Percentiles rank a stretch among this genome's conserved stretches.
phyloP scores from a whole-genome alignment of 1,139 yeast species.

The Yamadazyma triangularis region DNA sequence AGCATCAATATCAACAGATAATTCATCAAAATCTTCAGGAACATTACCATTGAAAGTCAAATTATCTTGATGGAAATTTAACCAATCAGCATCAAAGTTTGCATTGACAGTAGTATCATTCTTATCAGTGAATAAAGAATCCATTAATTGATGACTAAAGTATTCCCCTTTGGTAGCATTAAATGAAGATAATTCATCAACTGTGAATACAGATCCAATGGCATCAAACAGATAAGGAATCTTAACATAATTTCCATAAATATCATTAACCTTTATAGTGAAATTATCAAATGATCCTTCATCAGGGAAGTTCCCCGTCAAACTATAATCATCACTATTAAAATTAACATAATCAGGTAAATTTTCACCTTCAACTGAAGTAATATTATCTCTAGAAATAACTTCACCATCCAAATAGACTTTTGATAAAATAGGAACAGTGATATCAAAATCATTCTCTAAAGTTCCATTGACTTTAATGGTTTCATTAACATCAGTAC shows the following conservation, averaged over 20 bases:
- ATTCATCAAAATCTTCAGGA: conserved; percentile 52
- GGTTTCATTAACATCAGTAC: conserved; percentile 53
- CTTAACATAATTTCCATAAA: conserved; percentile 59
- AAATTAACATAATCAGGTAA: conserved; percentile 63
- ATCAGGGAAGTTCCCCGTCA: conserved; percentile 59
- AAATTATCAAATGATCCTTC: conserved; percentile 41
- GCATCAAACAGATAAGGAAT: conserved; percentile 51
- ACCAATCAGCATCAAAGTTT: conserved; percentile 55
- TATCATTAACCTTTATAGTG: conserved; percentile 56
- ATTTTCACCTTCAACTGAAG: conserved; percentile 41
- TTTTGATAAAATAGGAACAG: conserved; percentile 55
- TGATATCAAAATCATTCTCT: conserved; percentile 47
- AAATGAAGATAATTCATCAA: conserved; percentile 45
- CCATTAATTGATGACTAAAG: conserved; percentile 50
- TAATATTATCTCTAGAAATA: conserved; percentile 49
- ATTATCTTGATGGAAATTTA: conserved; percentile 54
- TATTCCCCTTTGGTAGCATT: conserved; percentile 63
- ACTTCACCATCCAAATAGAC: conserved; percentile 56
- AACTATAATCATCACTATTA: conserved; percentile 32
- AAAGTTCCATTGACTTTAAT: conserved; percentile 64
- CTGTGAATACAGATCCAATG: conserved; percentile 50
- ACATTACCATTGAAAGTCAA: conserved; percentile 65
- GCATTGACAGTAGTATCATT: conserved; percentile 48
- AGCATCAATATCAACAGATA: conserved; percentile 53
- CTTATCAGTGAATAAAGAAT: conserved; percentile 52